phyloP scores from a whole-genome alignment of 116 monocot species.

The Iris pallida region DNA sequence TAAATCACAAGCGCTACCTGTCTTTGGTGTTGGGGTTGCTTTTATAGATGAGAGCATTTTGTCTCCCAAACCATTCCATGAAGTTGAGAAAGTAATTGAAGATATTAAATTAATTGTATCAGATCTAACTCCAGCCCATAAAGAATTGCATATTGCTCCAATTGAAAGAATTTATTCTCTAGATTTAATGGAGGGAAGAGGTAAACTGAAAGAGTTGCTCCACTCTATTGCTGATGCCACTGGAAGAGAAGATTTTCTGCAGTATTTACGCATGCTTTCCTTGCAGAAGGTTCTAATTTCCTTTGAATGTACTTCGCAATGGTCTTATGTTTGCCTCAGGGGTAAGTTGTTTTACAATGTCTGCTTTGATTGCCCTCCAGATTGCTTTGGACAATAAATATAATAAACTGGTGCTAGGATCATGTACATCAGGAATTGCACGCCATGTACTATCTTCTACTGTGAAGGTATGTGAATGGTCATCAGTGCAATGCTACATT shows the following conservation, averaged over 20 bases:
- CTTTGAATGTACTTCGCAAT: not conserved
- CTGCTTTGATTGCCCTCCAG: slow-evolving; percentile 32
- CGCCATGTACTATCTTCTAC: slow-evolving; percentile 75
- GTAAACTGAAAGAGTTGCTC: slow-evolving; percentile 37
- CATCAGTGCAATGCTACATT: not conserved
- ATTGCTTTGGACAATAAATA: slow-evolving; percentile 85
- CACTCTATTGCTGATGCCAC: slow-evolving; percentile 61
- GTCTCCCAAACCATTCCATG: slow-evolving; percentile 15
- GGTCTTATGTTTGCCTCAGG: not conserved
- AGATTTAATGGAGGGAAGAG: slow-evolving; percentile 27
- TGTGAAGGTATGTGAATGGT: slow-evolving; percentile 67
- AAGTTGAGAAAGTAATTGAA: slow-evolving; percentile 38
- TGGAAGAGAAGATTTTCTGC: slow-evolving; percentile 87
- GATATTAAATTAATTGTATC: slow-evolving; percentile 56
- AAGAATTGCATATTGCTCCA: slow-evolving; percentile 54
- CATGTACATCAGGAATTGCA: slow-evolving; percentile 75
- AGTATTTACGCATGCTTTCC: slow-evolving; percentile 52
- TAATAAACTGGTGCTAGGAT: slow-evolving; percentile 74
- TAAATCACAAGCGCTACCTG: slow-evolving; percentile 75
- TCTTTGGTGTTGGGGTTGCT: slow-evolving; percentile 87
- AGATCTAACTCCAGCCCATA: slow-evolving; percentile 45
- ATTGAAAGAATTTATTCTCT: slow-evolving; percentile 52
- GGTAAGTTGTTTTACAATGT: not conserved
- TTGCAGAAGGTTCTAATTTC: slow-evolving; percentile 75
- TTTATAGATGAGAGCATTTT: slow-evolving; percentile 69